Evolutionary conservation across 306 rosid genomes (phyloP).

Genomic region (Hippophae tibetana): DNA sequence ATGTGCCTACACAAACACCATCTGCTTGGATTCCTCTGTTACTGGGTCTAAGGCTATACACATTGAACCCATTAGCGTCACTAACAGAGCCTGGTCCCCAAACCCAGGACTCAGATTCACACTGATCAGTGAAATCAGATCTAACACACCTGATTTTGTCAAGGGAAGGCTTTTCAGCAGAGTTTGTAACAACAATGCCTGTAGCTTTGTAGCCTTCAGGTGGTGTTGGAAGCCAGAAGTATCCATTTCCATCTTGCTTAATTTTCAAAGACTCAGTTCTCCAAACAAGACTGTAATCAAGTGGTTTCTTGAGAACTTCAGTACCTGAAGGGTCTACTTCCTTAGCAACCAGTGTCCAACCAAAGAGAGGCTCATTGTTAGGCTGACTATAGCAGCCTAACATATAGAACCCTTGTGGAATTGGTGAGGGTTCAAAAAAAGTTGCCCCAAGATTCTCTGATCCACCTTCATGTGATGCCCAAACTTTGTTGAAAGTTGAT

Average conservation of each 20-base stretch:
- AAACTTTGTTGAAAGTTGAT: slow-evolving; percentile 46
- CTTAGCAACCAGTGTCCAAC: slow-evolving; percentile 56
- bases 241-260: slow-evolving; percentile 38
- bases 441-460: slow-evolving; percentile 44
- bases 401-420: slow-evolving; percentile 57
- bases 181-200: slow-evolving; percentile 49
- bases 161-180: slow-evolving; percentile 45
- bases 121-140: slow-evolving; percentile 49
- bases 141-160: slow-evolving; percentile 51
- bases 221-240: slow-evolving; percentile 60
- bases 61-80: slow-evolving; percentile 26
- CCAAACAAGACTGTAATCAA: slow-evolving; percentile 59
- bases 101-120: slow-evolving; percentile 38
- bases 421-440: slow-evolving; percentile 54
- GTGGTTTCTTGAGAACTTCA: slow-evolving; percentile 32
- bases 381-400: slow-evolving; percentile 60
- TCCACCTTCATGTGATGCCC: slow-evolving; percentile 56
- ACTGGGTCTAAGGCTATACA: slow-evolving; percentile 45
- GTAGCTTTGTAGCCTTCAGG: slow-evolving; percentile 59
- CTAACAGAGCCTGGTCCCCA: slow-evolving; percentile 41
- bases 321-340: slow-evolving; percentile 14
- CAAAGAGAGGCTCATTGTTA: slow-evolving; percentile 55
- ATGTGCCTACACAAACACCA: slow-evolving; percentile 52
- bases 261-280: slow-evolving; percentile 30
- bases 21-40: slow-evolving; percentile 35